Conservation (phyloP, 768 basidiomycete genomes). For the Infundibulicybe gibba region DNA sequence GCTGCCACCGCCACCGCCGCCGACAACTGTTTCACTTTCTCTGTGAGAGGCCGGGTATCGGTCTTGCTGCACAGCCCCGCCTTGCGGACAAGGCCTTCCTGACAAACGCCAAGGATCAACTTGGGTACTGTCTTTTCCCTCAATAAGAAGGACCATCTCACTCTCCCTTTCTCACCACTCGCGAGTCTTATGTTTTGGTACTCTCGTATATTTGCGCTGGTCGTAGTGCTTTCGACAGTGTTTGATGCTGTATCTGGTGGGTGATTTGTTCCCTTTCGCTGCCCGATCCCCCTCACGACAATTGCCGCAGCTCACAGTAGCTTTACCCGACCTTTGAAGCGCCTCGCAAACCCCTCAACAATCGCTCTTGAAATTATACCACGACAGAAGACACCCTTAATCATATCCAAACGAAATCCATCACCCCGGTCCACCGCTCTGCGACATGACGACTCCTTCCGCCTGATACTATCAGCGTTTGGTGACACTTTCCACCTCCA, state of each 20-base stretch:
- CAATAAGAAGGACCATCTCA: constrained; percentile 2
- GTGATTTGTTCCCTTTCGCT: constrained; percentile 24
- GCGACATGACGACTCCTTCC: constrained; percentile 66
- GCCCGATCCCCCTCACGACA: not conserved
- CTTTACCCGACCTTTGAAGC: constrained; percentile 43
- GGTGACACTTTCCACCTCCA: constrained; percentile 67
- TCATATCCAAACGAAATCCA: constrained; percentile 28
- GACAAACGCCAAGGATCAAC: constrained; percentile 19
- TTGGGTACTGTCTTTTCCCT: not conserved
- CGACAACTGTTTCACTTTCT: constrained; percentile 4
- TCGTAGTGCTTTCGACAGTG: constrained; percentile 31
- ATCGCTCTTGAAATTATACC: constrained; percentile 56
- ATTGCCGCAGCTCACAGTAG: constrained; percentile 40
- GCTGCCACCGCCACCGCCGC: not conserved
- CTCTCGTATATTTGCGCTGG: constrained; percentile 36
- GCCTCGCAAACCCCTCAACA: constrained; percentile 46
- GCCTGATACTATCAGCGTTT: constrained; percentile 65
- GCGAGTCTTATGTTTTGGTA: constrained; percentile 28
- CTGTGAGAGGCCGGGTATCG: constrained; percentile 8
- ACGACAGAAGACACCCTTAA: constrained; percentile 25
- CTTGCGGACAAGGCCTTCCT: constrained; percentile 5
- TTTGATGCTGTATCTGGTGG: constrained; percentile 24
- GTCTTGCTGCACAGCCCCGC: not conserved
- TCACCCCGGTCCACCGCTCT: constrained; percentile 42
- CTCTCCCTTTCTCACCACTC: constrained; percentile 6